Conservation (phyloP, 2,329 filamentous ascomycete species). For the Amauroascus niger region DNA sequence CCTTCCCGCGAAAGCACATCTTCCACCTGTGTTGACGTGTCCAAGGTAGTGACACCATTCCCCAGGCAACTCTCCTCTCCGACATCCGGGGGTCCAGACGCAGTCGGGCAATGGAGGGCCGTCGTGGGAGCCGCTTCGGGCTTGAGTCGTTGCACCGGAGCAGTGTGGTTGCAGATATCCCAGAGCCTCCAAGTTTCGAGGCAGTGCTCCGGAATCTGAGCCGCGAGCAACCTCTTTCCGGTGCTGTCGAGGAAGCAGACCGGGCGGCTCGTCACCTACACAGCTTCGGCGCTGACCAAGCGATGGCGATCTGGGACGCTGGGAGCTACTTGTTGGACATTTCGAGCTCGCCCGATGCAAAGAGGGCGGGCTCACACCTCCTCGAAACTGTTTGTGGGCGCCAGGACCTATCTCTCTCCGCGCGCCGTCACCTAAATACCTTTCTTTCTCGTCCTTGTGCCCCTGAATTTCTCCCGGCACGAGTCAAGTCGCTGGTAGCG, state of each 20-base stretch:
- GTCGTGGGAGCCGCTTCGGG: constrained; percentile 29
- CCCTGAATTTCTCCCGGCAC: constrained; percentile 31
- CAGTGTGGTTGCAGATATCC: constrained; percentile 28
- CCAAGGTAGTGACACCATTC: constrained; percentile 35
- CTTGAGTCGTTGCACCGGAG: constrained; percentile 37
- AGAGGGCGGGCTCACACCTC: constrained; percentile 28
- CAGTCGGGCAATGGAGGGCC: constrained; percentile 27
- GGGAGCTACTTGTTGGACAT: constrained; percentile 32
- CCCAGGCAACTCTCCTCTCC: constrained; percentile 33
- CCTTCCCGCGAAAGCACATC: constrained; percentile 28
- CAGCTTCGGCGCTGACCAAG: constrained; percentile 34
- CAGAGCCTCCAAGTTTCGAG: constrained; percentile 34
- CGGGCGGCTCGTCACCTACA: constrained; percentile 26
- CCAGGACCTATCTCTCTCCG: constrained; percentile 31
- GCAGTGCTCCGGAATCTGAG: constrained; percentile 28
- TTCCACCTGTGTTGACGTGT: constrained; percentile 36
- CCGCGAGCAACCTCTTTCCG: constrained; percentile 28
- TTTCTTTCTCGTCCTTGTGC: constrained; percentile 28
- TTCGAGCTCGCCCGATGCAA: constrained; percentile 29
- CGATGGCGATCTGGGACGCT: constrained; percentile 33
- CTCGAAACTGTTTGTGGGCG: constrained; percentile 31
- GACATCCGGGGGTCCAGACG: constrained; percentile 22
- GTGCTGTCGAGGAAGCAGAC: constrained; percentile 34
- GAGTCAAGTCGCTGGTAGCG: constrained; percentile 32
- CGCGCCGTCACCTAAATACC: constrained; percentile 29